Evolutionary conservation across 345 rosid species (phyloP).

Genomic region (Dimocarpus longan): DNA sequence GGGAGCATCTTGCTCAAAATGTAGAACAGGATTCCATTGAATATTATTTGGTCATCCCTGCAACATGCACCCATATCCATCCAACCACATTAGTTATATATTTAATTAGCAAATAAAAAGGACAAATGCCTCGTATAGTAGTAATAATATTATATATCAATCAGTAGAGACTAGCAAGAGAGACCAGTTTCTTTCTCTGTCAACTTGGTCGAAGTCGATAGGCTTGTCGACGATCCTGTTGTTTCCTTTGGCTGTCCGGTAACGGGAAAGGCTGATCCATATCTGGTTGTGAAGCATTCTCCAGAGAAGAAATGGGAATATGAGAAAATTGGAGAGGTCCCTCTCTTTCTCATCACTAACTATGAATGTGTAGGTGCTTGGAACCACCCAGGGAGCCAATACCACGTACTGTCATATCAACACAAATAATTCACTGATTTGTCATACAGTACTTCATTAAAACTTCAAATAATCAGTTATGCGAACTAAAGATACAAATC

Average conservation of each 20-base stretch:
- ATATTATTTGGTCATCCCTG: slow-evolving; percentile 81
- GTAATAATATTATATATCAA: too few relatives aligned
- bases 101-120: too few relatives aligned
- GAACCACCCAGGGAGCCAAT: slow-evolving; percentile 47
- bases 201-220: slow-evolving; percentile 82
- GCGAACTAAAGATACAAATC: too few relatives aligned
- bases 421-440: neutral
- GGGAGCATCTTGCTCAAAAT: slow-evolving; percentile 11
- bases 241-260: slow-evolving; percentile 59
- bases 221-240: slow-evolving; percentile 62
- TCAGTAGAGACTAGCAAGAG: neutral
- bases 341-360: slow-evolving; percentile 34
- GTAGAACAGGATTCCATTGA: slow-evolving; percentile 58
- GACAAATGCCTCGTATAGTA: too few relatives aligned
- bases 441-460: neutral
- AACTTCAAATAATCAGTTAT: neutral
- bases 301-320: slow-evolving; percentile 49
- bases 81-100: too few relatives aligned
- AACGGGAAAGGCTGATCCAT: slow-evolving; percentile 69
- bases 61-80: neutral
- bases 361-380: slow-evolving; percentile 35
- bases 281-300: slow-evolving; percentile 68
- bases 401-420: slow-evolving; percentile 40
- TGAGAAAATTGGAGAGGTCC: slow-evolving; percentile 36
- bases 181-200: slow-evolving; percentile 63